phyloP scores from a whole-genome alignment of 768 basidiomycete species.

The Leccinum uliginosum region DNA sequence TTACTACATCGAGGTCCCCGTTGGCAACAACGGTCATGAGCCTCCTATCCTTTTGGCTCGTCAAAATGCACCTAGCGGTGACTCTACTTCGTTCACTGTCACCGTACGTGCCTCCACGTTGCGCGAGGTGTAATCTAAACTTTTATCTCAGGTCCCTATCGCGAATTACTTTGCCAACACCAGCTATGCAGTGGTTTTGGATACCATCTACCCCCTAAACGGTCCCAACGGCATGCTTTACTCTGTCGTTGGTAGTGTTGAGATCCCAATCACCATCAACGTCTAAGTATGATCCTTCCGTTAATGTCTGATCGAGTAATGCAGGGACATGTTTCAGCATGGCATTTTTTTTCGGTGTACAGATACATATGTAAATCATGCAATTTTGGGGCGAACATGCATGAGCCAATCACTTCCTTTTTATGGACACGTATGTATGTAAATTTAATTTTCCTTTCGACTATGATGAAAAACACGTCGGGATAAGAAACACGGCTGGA shows the following conservation, averaged over 20 bases:
- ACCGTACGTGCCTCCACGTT: not conserved
- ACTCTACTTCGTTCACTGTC: not conserved
- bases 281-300: slow-evolving; percentile 3
- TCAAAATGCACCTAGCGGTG: not conserved
- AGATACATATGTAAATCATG: no score
- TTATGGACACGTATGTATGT: no score
- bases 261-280: slow-evolving; percentile 13
- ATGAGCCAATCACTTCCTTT: no score
- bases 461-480: no score
- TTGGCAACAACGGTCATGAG: slow-evolving; percentile 29
- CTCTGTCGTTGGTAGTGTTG: slow-evolving; percentile 15
- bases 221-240: slow-evolving; percentile 7
- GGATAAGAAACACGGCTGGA: no score
- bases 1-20: slow-evolving; percentile 33
- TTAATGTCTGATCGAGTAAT: not conserved
- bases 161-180: slow-evolving; percentile 16
- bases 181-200: slow-evolving; percentile 16
- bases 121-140: no score
- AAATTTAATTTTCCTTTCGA: no score
- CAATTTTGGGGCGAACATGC: no score
- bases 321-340: no score
- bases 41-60: slow-evolving; percentile 25
- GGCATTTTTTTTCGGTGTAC: no score
- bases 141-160: slow-evolving; percentile 19
- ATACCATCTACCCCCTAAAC: slow-evolving; percentile 19